Evolutionary conservation across 495 filamentous ascomycete genomes (phyloP), one percentile per base, ranked within the genome.

Genomic region (Daldinia caldariorum): DNA sequence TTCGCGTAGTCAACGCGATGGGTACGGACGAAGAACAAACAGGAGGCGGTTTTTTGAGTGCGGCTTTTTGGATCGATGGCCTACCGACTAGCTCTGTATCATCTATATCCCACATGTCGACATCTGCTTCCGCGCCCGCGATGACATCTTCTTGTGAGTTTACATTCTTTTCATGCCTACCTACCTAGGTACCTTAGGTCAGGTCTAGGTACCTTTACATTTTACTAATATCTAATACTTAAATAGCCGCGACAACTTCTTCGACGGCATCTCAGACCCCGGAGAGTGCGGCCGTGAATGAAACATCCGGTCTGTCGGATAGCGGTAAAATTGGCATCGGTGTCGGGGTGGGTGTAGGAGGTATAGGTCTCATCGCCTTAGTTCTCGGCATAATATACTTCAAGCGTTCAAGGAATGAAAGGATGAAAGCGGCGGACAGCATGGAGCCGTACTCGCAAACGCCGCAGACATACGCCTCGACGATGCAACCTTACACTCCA

Each of bases 11-110:
- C 18, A 43, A 74, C 29, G 69, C 65, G 35, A 45, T 38, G 10
- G 72, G 72, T 2, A 69, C 72, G 9, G 14, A n/a, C 10, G 65
- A 66, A 3, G 47, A 72, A 8, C 59, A 72, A 37, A 13, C 37
- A 26, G 32, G 43, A 12, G 72, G 72, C 12, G 72, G 72, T 26
- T 75, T 75, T 45, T 49, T 70, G 32, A 72, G 69, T 37, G 69
- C 69, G 1, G 45, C 72, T 35, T 74, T 75, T 54, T 67, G 22
- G 18, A 75, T 75, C 12, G 58, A 55, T 9, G 69, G 66, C 9
- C 38, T 72, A 43, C 38, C 35, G 6, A 53, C 37, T 31, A 49
- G 45, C 1, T 69, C 69, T 4, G 47, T 50, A 13, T 50, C 69
- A 5, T 20, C 43, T 12, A 22, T 47, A 12, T 47, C 43, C 18